Conservation (phyloP, 176 grass and related monocot genomes). For the Coix lacrymajobi region DNA sequence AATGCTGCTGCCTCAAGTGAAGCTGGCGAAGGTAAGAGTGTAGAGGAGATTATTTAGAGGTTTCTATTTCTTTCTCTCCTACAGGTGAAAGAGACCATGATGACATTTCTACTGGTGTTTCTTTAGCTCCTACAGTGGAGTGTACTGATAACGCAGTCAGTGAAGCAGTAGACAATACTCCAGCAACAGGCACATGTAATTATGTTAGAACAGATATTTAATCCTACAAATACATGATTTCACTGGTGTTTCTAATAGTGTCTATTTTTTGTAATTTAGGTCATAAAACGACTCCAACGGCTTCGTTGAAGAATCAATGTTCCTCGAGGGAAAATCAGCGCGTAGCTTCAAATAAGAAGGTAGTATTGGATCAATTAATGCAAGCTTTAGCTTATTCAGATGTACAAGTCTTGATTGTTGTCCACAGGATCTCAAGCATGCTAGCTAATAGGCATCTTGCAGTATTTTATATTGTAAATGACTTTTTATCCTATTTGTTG, state of each 20-base stretch:
- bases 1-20: background rate
- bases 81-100: background rate
- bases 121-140: background rate
- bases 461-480: background rate
- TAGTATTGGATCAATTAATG: background rate
- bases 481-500: background rate
- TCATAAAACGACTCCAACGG: background rate
- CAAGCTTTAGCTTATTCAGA: constrained; percentile 10
- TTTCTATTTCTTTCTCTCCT: background rate
- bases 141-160: background rate
- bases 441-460: constrained; percentile 2
- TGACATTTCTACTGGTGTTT: background rate
- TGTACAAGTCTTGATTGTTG: background rate
- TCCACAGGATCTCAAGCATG: background rate
- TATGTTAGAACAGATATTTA: constrained; percentile 10
- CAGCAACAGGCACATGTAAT: background rate
- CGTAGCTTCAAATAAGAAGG: constrained; percentile 4
- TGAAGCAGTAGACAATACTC: background rate
- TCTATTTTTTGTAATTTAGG: constrained; percentile 19
- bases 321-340: background rate
- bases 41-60: background rate
- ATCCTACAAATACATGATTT: background rate
- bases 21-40: background rate
- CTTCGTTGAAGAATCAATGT: background rate
- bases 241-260: constrained; percentile 3